These are phyloP conservation scores for Fusarium luffae DNA, from an alignment of 2,329 filamentous ascomycete genomes.

Conservation along the genomic window DNA sequence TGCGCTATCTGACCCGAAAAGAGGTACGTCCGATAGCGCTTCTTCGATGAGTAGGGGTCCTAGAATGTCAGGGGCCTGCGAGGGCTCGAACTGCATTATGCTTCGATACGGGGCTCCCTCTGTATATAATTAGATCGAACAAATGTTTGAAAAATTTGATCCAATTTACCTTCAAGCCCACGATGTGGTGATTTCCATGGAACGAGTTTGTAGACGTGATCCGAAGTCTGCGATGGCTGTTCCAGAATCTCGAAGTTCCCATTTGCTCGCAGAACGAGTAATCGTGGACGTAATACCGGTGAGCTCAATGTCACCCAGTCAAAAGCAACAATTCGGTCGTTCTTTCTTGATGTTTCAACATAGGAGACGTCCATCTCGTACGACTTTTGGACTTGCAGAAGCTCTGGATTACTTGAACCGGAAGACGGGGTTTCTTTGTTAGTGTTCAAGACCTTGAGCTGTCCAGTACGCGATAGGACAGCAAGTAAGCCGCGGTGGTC, in stretches of 20 bases:
- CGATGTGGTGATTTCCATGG: conserved; percentile 71
- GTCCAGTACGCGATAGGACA: conserved; percentile 70
- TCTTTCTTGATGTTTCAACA: conserved; percentile 61
- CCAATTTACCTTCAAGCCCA: conserved; percentile 61
- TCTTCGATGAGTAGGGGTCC: conserved; percentile 66
- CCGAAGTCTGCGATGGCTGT: conserved; percentile 67
- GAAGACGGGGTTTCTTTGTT: conserved; percentile 63
- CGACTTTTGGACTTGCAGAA: conserved; percentile 69
- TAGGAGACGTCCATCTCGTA: conserved; percentile 71
- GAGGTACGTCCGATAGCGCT: conserved; percentile 62
- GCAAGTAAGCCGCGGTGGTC: conserved; percentile 71
- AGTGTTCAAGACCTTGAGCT: conserved; percentile 70
- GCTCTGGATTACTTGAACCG: conserved; percentile 64
- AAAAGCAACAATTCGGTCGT: conserved; percentile 73
- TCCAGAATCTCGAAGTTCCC: conserved; percentile 71
- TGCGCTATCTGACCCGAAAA: conserved; percentile 66
- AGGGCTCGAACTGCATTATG: conserved; percentile 68
- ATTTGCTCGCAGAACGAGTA: conserved; percentile 69
- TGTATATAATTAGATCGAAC: conserved; percentile 44
- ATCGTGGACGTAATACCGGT: conserved; percentile 65
- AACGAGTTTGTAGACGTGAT: conserved; percentile 69
- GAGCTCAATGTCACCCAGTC: conserved; percentile 73
- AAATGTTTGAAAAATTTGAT: neutral
- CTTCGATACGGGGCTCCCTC: conserved; percentile 64
- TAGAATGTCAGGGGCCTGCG: conserved; percentile 63